phyloP scores from a whole-genome alignment of 441 rosid genomes.

The Gossypium schwendimanii region DNA sequence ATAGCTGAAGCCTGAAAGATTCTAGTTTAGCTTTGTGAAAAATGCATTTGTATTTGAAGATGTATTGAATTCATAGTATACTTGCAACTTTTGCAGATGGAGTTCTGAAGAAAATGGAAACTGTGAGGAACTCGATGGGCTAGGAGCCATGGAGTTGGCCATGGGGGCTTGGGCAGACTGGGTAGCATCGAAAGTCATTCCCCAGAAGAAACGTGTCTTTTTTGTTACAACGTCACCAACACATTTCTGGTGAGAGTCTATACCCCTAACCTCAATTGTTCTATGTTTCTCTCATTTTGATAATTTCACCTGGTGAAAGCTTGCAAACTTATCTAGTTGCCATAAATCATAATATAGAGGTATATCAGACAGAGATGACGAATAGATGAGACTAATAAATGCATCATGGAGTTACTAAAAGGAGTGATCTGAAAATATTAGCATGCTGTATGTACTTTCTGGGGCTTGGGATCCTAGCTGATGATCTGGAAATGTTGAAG shows the following conservation, averaged over 20 bases:
- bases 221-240: slow-evolving; percentile 94
- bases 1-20: background rate
- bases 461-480: background rate
- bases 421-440: background rate
- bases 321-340: background rate
- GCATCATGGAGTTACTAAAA: background rate
- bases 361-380: background rate
- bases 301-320: background rate
- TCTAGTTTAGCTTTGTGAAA: slow-evolving; percentile 4
- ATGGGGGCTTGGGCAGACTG: slow-evolving; percentile 90
- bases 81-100: slow-evolving; percentile 53
- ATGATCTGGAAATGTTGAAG: background rate
- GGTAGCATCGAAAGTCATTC: slow-evolving; percentile 50
- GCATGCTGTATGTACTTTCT: background rate
- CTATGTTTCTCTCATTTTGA: background rate
- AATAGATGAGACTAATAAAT: background rate
- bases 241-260: slow-evolving; percentile 57
- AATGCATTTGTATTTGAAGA: background rate
- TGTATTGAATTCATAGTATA: background rate
- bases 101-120: slow-evolving; percentile 50
- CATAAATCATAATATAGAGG: background rate
- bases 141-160: slow-evolving; percentile 82
- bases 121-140: slow-evolving; percentile 75
- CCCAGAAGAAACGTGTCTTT: slow-evolving; percentile 47
- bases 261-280: background rate